Base-by-base conservation (phyloP, 441 rosid species). In the Erysimum cheiri region DNA sequence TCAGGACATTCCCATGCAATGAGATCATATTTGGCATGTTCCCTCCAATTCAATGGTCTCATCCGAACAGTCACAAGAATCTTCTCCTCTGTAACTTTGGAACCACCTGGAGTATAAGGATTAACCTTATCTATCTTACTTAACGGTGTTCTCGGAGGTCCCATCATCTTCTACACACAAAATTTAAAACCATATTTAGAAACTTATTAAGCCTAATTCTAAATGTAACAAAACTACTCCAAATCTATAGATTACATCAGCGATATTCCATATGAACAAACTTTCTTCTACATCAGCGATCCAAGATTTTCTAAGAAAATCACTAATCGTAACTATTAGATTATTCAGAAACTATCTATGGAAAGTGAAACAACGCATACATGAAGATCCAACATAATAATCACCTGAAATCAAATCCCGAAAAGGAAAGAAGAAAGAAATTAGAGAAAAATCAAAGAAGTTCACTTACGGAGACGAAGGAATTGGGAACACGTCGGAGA, bases 1-100 rank as follows among this genome's bases (percentile, higher is more conserved):
- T 94, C 90, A 9, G 84, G 82, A 71, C 91, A 91, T 53, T 91
- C 97, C 98, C 97, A 94, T 11, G 98, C 96, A 50, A 94, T 78
- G 68, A 94, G 96, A 78, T 91, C 97, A 62, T 91, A 94, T 75
- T 88, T 61, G 5, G 96, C 90, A 69, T 86, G 98, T 71, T 94
- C 98, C 77, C 83, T 86, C 77, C 90, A 76, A 78, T 80, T 92
- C 70, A 94, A 69, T 4, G 97, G 97, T 84, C 99, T 83, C 49
- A 92, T 73, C 64, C 97, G 78, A 17, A 91, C 96, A 0, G 97
- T 91, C 11, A 94, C 99, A 65, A 87, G 71, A 68, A 94, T 94
- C 78, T 87, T 94, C 85, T 91, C 99, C 79, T 94, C 99, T 3
- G 85, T 82, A 43, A 60, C 80, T 77, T 69, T 86, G 2, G 87